Base-by-base conservation (phyloP, 768 basidiomycete species). In the Pleurotus citrinopileatus region DNA sequence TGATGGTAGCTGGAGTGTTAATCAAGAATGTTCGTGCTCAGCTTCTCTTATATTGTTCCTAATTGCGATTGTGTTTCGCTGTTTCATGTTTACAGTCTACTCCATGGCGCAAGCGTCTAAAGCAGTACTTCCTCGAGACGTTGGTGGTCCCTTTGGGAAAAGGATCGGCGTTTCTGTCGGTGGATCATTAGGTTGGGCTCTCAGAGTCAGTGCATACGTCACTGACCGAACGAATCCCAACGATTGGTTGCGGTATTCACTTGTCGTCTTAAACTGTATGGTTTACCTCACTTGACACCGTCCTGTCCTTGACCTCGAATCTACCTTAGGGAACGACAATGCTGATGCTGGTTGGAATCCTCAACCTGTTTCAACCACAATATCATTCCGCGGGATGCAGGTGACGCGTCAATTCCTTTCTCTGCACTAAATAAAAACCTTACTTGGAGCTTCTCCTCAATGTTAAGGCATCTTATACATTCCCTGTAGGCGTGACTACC, bases 91-190 rank as follows among this genome's bases (percentile, higher is more conserved):
- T 20, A 22, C 53, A 85, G 83, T 85, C 68, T 89, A 87, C 55
- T 68, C 82, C 0, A 85, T 90, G 81, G 86, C 84, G 1, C 87
- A 90, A 48, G 83, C 83, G 2, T 86, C 85, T 17, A 87, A 87
- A 64, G 88, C 87, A 1, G 77, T 86, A 50, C 71, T 87, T 17
- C 89, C 89, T 0, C 81, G 82, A 42, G 89, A 91, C 45, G 61
- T 61, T 1, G 82, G 80, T 1, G 89, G 89, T 0, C 84, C 86
- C 1, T 89, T 75, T 60, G 89, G 82, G 13, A 73, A 85, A 60
- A 78, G 89, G 13, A 83, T 90, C 40, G 84, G 80, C 1, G 82
- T 84, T 12, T 74, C 74, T 29, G 80, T 90, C 1, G 77, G 75
- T 5, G 88, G 88, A 1, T 68, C 60, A 5, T 67, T 81, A 15